Conservation (phyloP, 495 filamentous ascomycete genomes). For the Aspergillus incahuasiensis region DNA sequence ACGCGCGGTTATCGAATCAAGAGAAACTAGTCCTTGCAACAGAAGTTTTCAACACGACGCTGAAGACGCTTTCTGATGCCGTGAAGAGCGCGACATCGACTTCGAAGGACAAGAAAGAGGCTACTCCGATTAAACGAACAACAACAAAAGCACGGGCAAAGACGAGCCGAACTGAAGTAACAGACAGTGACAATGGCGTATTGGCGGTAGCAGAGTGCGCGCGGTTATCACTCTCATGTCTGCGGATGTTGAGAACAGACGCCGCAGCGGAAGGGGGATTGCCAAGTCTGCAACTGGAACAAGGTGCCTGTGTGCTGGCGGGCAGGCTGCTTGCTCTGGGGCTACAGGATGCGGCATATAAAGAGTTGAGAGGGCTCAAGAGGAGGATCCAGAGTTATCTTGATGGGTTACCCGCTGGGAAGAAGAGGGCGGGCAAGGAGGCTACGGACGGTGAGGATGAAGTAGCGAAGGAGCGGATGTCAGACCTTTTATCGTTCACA, state of each 20-base stretch:
- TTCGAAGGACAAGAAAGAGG: constrained; percentile 29
- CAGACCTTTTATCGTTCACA: constrained; percentile 60
- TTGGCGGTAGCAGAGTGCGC: constrained; percentile 65
- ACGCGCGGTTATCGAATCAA: constrained; percentile 46
- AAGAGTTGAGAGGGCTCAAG: constrained; percentile 69
- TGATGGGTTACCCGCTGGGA: constrained; percentile 18
- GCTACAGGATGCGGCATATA: constrained; percentile 69
- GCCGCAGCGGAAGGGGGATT: constrained; percentile 42
- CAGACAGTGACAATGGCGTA: constrained; percentile 29
- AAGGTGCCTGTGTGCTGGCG: constrained; percentile 72
- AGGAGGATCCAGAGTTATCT: constrained; percentile 49
- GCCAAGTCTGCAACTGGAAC: constrained; percentile 72
- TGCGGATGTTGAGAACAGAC: constrained; percentile 56
- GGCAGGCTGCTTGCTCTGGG: constrained; percentile 68
- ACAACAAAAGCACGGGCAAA: constrained; percentile 24
- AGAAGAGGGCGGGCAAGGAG: constrained; percentile 21
- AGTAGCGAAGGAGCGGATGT: constrained; percentile 44
- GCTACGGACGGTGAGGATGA: constrained; percentile 21
- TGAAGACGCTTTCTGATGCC: constrained; percentile 71
- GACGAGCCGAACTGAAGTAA: constrained; percentile 1
- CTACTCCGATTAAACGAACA: constrained; percentile 49
- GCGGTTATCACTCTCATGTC: constrained; percentile 62
- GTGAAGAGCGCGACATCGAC: constrained; percentile 44
- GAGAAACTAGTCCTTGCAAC: constrained; percentile 72
- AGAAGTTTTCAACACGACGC: constrained; percentile 70